A percentile compares a stretch with the other conserved stretches of the same genome.
These are phyloP conservation scores for Clonostachys rhizophaga DNA, from an alignment of 2,329 filamentous ascomycete genomes.

Conservation along the genomic window DNA sequence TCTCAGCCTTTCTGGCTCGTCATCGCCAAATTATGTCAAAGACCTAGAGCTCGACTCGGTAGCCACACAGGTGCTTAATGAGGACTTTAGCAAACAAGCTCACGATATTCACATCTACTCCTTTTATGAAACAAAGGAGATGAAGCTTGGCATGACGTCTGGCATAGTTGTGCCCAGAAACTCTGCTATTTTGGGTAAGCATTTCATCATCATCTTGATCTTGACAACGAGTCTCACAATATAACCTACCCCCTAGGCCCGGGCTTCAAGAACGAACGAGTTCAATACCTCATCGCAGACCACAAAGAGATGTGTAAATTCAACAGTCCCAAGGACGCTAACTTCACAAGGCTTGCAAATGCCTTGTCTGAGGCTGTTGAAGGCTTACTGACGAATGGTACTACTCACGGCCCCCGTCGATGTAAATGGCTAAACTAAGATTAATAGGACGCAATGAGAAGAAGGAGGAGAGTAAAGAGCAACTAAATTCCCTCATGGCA, in stretches of 20 bases:
- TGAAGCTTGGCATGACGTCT: conserved; percentile 11
- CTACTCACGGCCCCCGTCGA: neutral
- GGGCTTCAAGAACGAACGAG: conserved; percentile 13
- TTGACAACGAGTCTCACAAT: neutral
- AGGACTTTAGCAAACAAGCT: conserved; percentile 18
- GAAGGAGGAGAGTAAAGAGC: conserved; percentile 2
- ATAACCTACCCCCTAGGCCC: conserved; percentile 1
- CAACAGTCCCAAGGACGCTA: conserved; percentile 13
- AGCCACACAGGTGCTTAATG: conserved; percentile 19
- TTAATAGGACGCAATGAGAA: conserved; percentile 4
- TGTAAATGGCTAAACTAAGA: neutral
- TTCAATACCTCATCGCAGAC: conserved; percentile 16
- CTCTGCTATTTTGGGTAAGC: conserved; percentile 21
- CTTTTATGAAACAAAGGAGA: conserved; percentile 24
- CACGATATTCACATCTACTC: conserved; percentile 19
- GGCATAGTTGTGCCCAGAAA: conserved; percentile 19
- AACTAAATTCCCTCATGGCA: conserved; percentile 6
- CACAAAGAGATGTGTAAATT: conserved; percentile 25
- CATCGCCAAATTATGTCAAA: conserved; percentile 11
- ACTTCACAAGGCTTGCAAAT: conserved; percentile 16
- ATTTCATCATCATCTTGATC: neutral
- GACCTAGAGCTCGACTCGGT: conserved; percentile 14
- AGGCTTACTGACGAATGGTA: conserved; percentile 10
- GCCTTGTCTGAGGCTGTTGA: conserved; percentile 9
- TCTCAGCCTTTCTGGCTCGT: conserved; percentile 9